Percentiles rank a stretch among this genome's conserved stretches.
Conservation (phyloP, 441 rosid species). For the Raphanus hybrid region DNA sequence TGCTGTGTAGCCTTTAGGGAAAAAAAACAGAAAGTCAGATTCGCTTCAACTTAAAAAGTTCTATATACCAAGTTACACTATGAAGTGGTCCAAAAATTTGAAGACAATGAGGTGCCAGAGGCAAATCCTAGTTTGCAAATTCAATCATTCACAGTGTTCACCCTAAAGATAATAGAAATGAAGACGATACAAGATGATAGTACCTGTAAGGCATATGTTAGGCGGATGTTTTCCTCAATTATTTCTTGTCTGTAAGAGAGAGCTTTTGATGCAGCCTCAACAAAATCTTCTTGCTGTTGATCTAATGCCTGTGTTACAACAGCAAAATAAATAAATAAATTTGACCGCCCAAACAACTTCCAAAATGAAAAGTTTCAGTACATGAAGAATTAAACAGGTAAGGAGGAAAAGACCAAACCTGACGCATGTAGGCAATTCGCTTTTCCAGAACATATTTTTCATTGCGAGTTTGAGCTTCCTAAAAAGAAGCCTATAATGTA, state of each 20-base stretch:
- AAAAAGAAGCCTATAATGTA: conserved; percentile 32
- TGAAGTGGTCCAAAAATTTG: neutral
- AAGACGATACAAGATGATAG: neutral
- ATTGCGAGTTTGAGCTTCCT: conserved; percentile 88
- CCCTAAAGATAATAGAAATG: neutral
- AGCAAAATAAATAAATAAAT: neutral
- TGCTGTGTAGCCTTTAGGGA: conserved; percentile 77
- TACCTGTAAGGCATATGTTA: conserved; percentile 90
- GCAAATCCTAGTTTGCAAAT: neutral
- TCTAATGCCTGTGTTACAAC: conserved; percentile 75
- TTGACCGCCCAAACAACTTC: conserved; percentile 26
- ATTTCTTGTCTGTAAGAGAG: conserved; percentile 93
- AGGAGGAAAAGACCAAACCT: conserved; percentile 53
- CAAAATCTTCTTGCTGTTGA: conserved; percentile 93
- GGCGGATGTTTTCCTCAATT: conserved; percentile 89
- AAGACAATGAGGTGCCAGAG: conserved; percentile 24
- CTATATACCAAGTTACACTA: conserved; percentile 10
- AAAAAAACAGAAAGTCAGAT: conserved; percentile 24
- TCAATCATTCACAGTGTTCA: conserved; percentile 3
- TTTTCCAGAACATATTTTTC: conserved; percentile 85
- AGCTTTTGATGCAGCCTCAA: conserved; percentile 92
- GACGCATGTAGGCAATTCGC: conserved; percentile 89
- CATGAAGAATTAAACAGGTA: conserved; percentile 4
- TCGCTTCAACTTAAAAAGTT: conserved; percentile 1
- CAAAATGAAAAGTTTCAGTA: neutral